Evolutionary conservation across 176 grass and related monocot species (phyloP).

Genomic region (Oryza meyeriana): DNA sequence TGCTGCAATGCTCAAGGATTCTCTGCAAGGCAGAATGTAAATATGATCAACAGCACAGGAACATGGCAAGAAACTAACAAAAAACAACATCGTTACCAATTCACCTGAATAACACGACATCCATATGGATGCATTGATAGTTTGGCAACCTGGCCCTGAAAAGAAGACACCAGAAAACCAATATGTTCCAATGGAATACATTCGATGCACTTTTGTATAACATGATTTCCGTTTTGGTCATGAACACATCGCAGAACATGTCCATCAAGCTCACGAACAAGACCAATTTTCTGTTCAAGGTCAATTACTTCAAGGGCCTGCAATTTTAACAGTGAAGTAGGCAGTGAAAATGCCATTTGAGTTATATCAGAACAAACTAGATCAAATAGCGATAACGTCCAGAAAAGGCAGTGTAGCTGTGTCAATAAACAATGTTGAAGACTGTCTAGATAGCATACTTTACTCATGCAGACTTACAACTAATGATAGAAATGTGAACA

Average conservation of each 20-base stretch:
- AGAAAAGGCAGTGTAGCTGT: not conserved
- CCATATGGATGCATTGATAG: slow-evolving; percentile 93
- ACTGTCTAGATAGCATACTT: not conserved
- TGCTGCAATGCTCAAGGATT: slow-evolving; percentile 69
- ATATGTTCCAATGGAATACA: slow-evolving; percentile 82
- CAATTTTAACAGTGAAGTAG: slow-evolving; percentile 17
- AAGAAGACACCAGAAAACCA: slow-evolving; percentile 76
- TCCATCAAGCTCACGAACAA: slow-evolving; percentile 87
- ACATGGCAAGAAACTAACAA: not conserved
- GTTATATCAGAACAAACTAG: slow-evolving; percentile 23
- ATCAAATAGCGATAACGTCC: slow-evolving; percentile 9
- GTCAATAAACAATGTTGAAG: not conserved
- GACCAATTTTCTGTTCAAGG: slow-evolving; percentile 71
- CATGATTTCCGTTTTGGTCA: slow-evolving; percentile 97
- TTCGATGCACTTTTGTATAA: slow-evolving; percentile 97
- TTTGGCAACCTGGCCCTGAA: slow-evolving; percentile 71
- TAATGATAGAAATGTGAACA: not conserved
- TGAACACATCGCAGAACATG: slow-evolving; percentile 81
- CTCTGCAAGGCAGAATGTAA: slow-evolving; percentile 48
- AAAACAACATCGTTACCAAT: not conserved
- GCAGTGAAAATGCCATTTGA: not conserved
- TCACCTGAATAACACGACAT: slow-evolving; percentile 96
- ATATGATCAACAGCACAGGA: slow-evolving; percentile 1
- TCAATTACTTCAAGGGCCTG: slow-evolving; percentile 95
- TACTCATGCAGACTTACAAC: not conserved